phyloP scores from a whole-genome alignment of 179 eudicot species.

The Vitellaria paradoxa region DNA sequence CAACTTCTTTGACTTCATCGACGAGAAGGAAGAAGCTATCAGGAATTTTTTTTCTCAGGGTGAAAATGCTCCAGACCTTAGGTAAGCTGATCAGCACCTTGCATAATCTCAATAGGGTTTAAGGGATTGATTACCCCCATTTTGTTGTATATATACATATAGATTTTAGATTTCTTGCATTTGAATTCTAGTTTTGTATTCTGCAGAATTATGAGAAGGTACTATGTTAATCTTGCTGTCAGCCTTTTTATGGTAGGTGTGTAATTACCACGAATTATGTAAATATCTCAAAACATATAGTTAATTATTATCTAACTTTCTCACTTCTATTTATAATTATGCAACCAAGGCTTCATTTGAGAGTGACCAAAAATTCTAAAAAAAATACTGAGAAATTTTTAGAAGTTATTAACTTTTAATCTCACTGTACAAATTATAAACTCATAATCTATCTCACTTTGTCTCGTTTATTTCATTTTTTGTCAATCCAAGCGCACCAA shows the following conservation, averaged over 20 bases:
- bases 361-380: too few species aligned
- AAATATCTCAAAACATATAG: neutral
- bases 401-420: too few species aligned
- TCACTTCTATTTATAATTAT: neutral
- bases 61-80: slow-evolving; percentile 8
- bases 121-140: neutral
- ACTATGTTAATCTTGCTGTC: neutral
- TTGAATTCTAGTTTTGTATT: neutral
- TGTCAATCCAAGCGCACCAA: too few species aligned
- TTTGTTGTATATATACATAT: neutral
- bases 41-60: slow-evolving; percentile 17
- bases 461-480: too few species aligned
- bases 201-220: neutral
- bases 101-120: neutral
- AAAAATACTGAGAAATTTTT: too few species aligned
- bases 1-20: slow-evolving; percentile 26
- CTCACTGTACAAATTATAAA: too few species aligned
- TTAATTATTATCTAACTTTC: neutral
- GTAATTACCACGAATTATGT: neutral
- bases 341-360: too few species aligned
- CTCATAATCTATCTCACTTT: too few species aligned
- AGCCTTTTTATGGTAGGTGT: too few species aligned
- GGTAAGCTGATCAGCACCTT: neutral
- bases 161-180: neutral
- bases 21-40: slow-evolving; percentile 35